Percentiles rank a stretch among this genome's conserved stretches.
phyloP scores from a whole-genome alignment of 1,284 basidiomycete species.

The Pyrrhoderma noxium region DNA sequence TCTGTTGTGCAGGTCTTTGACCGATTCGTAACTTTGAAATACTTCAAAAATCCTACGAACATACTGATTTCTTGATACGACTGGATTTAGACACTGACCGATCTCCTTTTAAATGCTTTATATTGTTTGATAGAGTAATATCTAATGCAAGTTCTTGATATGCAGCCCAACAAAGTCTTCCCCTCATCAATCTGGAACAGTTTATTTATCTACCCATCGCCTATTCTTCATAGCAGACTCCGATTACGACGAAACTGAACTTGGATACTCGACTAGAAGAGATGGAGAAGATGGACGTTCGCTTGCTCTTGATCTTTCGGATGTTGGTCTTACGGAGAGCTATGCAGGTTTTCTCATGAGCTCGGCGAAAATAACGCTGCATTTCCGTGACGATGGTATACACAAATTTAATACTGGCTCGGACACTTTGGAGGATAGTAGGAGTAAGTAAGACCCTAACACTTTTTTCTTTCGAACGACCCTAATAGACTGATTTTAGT shows the following conservation, averaged over 20 bases:
- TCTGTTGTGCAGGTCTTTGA: too few relatives aligned
- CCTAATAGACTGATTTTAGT: too few relatives aligned
- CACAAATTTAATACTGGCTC: not conserved
- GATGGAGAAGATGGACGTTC: too few relatives aligned
- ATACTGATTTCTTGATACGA: not conserved
- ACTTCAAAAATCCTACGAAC: not conserved
- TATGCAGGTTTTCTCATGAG: constrained; percentile 91
- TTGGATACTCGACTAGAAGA: too few relatives aligned
- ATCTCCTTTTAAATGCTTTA: too few relatives aligned
- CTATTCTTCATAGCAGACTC: constrained; percentile 70
- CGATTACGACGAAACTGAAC: constrained; percentile 20
- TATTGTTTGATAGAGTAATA: too few relatives aligned
- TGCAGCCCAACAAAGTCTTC: constrained; percentile 73
- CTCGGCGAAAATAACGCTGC: constrained; percentile 82
- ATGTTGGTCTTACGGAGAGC: constrained; percentile 76
- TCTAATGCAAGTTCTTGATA: not conserved
- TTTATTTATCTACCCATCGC: constrained; percentile 80
- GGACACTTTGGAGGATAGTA: not conserved
- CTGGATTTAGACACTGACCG: not conserved
- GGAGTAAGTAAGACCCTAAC: too few relatives aligned
- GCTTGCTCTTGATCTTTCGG: constrained; percentile 47
- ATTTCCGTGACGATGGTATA: constrained; percentile 35
- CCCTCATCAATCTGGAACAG: constrained; percentile 62
- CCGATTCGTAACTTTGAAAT: not conserved
- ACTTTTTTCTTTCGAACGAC: too few relatives aligned